These are phyloP conservation scores for Trichosporon sp. DNA, from an alignment of 1,284 basidiomycete species.

Conservation along the genomic window DNA sequence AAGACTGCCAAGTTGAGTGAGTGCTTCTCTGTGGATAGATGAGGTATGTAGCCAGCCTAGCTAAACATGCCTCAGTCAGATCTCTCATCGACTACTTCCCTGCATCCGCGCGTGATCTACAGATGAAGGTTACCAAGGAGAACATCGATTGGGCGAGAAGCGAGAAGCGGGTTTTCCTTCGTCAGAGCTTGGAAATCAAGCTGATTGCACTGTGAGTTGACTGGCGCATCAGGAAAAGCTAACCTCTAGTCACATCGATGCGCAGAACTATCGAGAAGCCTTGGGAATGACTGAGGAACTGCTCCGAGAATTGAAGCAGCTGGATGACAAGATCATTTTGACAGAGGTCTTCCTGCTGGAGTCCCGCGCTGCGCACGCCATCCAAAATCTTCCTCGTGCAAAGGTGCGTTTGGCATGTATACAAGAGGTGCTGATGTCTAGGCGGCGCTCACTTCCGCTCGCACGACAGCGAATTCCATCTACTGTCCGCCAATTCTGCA, in stretches of 20 bases:
- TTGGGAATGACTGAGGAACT: conserved; percentile 76
- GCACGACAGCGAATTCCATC: conserved; percentile 93
- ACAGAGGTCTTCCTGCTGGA: conserved; percentile 95
- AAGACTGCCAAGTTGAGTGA: conserved; percentile 94
- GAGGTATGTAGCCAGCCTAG: too few relatives aligned
- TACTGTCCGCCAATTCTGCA: conserved; percentile 94
- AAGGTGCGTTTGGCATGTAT: conserved; percentile 56
- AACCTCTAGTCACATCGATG: conserved; percentile 63
- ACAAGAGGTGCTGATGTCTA: conserved; percentile 36
- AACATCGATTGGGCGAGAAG: conserved; percentile 89
- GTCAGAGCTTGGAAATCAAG: conserved; percentile 88
- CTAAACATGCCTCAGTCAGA: conserved; percentile 57
- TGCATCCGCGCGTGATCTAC: conserved; percentile 67
- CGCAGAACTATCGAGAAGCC: conserved; percentile 70
- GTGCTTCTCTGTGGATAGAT: too few relatives aligned
- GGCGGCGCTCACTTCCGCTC: conserved; percentile 84
- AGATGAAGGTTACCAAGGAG: conserved; percentile 79
- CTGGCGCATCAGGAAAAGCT: background rate
- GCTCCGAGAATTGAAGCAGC: conserved; percentile 79
- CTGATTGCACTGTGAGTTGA: conserved; percentile 68
- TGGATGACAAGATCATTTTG: conserved; percentile 97
- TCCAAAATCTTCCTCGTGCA: conserved; percentile 88
- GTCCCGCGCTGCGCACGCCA: conserved; percentile 80
- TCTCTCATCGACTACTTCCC: conserved; percentile 87
- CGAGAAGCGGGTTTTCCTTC: conserved; percentile 92